Conservation (phyloP, 495 filamentous ascomycete species). For the Xylaria castorea region DNA sequence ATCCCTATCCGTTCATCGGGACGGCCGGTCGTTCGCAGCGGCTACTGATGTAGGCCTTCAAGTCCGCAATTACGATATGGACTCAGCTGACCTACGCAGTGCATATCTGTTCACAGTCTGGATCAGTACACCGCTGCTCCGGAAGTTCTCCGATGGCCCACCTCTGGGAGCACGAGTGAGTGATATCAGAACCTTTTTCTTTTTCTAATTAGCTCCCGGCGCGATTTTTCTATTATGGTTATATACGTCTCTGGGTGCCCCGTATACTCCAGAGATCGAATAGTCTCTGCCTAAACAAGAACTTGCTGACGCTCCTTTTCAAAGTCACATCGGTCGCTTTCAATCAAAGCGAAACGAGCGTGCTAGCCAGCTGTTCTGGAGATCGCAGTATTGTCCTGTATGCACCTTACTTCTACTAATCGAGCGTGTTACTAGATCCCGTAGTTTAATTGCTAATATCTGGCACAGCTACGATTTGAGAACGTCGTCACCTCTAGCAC, state of each 20-base stretch:
- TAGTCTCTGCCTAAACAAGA: neutral
- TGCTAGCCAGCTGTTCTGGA: slow-evolving; percentile 80
- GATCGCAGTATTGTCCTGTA: slow-evolving; percentile 84
- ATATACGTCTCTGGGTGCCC: neutral
- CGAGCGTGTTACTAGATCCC: slow-evolving; percentile 47
- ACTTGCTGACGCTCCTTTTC: neutral
- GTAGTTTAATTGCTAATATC: neutral
- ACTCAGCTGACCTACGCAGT: slow-evolving; percentile 29
- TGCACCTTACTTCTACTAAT: neutral
- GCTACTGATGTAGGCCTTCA: slow-evolving; percentile 60
- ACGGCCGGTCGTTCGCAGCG: slow-evolving; percentile 74
- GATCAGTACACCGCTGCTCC: slow-evolving; percentile 75
- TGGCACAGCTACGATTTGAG: slow-evolving; percentile 67
- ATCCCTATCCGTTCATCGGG: slow-evolving; percentile 81
- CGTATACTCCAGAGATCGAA: neutral
- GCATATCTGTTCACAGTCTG: slow-evolving; percentile 87
- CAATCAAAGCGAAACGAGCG: slow-evolving; percentile 92
- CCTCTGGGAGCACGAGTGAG: slow-evolving; percentile 77
- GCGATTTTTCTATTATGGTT: neutral
- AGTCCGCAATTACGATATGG: neutral
- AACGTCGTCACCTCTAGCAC: slow-evolving; percentile 81
- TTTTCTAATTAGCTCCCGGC: neutral
- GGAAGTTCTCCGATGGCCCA: slow-evolving; percentile 86
- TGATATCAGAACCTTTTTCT: neutral
- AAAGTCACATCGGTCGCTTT: slow-evolving; percentile 78